Percentiles rank a stretch among this genome's conserved stretches.
These are phyloP conservation scores for Plasmodium malariae DNA, from an alignment of 169 alveolate species.

Conservation along the genomic window DNA sequence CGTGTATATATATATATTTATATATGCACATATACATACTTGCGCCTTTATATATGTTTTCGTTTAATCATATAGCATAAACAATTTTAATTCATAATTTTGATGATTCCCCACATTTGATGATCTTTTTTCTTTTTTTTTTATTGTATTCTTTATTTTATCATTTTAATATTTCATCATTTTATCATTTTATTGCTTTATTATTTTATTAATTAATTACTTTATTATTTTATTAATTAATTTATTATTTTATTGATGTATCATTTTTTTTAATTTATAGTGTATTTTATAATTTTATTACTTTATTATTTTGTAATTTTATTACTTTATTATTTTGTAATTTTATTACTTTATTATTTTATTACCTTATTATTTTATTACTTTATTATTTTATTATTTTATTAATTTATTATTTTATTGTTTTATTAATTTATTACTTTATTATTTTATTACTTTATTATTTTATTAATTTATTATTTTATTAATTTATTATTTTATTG, in stretches of 20 bases:
- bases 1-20: background rate
- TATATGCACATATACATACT: background rate
- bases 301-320: background rate
- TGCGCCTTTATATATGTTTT: background rate
- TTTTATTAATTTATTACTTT: no score
- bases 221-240: no score
- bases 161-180: background rate
- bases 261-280: no score
- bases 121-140: background rate
- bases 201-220: no score
- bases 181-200: background rate
- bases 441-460: no score
- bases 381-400: background rate
- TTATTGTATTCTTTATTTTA: background rate
- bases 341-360: no score
- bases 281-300: background rate
- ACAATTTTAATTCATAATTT: conserved; percentile 7
- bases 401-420: background rate
- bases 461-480: no score
- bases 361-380: no score
- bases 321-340: no score
- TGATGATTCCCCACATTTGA: background rate
- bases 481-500: no score
- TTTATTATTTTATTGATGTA: no score
- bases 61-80: background rate